Conservation (phyloP, 1,139 yeast species). For the Pichia sp. region DNA sequence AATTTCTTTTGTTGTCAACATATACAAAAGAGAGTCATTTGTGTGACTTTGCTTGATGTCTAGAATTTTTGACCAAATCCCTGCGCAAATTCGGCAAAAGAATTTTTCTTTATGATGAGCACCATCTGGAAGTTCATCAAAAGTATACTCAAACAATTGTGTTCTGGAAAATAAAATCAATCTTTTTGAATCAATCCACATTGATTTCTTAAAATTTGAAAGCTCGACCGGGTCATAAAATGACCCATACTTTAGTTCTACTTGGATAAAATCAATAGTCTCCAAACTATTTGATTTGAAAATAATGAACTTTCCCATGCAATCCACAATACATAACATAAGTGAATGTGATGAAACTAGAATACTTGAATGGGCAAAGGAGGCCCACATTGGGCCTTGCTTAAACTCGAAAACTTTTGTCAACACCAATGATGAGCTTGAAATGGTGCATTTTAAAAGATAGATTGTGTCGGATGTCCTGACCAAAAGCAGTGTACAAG, state of each 20-base stretch:
- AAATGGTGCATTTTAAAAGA: background rate
- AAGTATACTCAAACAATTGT: slow-evolving; percentile 36
- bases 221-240: slow-evolving; percentile 46
- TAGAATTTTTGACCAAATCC: slow-evolving; percentile 52
- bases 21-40: slow-evolving; percentile 31
- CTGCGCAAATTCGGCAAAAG: slow-evolving; percentile 43
- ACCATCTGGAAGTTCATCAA: slow-evolving; percentile 10
- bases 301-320: slow-evolving; percentile 47
- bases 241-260: slow-evolving; percentile 22
- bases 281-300: slow-evolving; percentile 27
- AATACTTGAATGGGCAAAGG: slow-evolving; percentile 20
- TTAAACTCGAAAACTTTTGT: slow-evolving; percentile 9
- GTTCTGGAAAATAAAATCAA: slow-evolving; percentile 46
- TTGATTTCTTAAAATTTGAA: slow-evolving; percentile 51
- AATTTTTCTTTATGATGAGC: slow-evolving; percentile 24
- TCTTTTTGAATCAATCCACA: slow-evolving; percentile 40
- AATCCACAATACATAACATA: slow-evolving; percentile 45
- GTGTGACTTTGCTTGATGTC: slow-evolving; percentile 38
- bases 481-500: background rate
- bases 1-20: slow-evolving; percentile 60
- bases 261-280: background rate
- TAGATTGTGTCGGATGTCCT: slow-evolving; percentile 1
- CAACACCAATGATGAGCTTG: background rate
- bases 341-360: slow-evolving; percentile 23
- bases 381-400: slow-evolving; percentile 9